Evolutionary conservation across 2,329 filamentous ascomycete species (phyloP).

Genomic region (Bipolaris gigantea): DNA sequence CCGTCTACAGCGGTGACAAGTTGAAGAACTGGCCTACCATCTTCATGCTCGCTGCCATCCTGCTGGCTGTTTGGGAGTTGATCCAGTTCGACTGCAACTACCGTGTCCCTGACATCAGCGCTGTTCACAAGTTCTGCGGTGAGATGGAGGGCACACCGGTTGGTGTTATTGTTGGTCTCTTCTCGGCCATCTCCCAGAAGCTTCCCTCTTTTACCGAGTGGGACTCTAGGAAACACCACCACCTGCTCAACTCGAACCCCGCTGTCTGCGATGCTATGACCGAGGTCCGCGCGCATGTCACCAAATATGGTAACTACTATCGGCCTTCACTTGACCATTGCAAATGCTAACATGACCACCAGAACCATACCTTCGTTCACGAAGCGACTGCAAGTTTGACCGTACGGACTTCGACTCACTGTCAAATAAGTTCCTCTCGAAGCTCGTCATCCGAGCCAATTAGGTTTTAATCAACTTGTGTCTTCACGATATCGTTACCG

Average conservation of each 20-base stretch:
- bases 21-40: conserved; percentile 99
- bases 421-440: conserved; percentile 96
- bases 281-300: conserved; percentile 88
- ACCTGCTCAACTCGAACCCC: conserved; percentile 84
- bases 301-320: conserved; percentile 79
- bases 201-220: conserved; percentile 89
- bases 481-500: conserved; percentile 7
- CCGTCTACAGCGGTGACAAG: conserved; percentile 94
- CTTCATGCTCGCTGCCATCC: conserved; percentile 92
- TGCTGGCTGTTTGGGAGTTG: conserved; percentile 94
- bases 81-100: conserved; percentile 99
- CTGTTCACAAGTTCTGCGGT: conserved; percentile 90
- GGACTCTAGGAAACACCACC: conserved; percentile 89
- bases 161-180: conserved; percentile 92
- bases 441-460: conserved; percentile 93
- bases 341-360: conserved; percentile 48
- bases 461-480: conserved; percentile 46
- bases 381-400: conserved; percentile 81
- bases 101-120: conserved; percentile 79
- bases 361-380: conserved; percentile 86
- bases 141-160: conserved; percentile 98
- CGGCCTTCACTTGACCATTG: conserved; percentile 4
- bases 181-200: conserved; percentile 98
- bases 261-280: conserved; percentile 96
- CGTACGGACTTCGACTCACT: conserved; percentile 90